A percentile compares a stretch with the other conserved stretches of the same genome.
Conservation (phyloP, 257 asterid genomes). For the Cinchona pubescens region DNA sequence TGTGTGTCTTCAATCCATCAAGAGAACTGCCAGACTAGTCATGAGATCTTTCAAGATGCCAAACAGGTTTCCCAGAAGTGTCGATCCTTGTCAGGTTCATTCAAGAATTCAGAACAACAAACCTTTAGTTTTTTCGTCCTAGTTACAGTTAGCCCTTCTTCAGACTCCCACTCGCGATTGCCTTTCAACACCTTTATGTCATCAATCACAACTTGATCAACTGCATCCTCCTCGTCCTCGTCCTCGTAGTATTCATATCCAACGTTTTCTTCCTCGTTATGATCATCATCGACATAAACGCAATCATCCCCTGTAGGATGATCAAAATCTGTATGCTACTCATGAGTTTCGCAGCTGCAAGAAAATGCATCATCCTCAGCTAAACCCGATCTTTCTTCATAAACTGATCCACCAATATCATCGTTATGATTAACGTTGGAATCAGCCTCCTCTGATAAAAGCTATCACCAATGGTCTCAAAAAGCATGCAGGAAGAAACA, state of each 20-base stretch:
- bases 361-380: constrained; percentile 28
- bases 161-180: neutral
- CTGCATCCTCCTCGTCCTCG: constrained; percentile 14
- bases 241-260: neutral
- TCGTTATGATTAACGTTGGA: neutral
- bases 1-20: too few relatives aligned
- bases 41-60: constrained; percentile 15
- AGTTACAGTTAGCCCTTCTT: neutral
- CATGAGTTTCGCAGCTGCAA: constrained; percentile 23
- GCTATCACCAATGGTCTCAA: constrained; percentile 27
- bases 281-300: neutral
- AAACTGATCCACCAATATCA: neutral
- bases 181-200: neutral
- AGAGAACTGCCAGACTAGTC: too few relatives aligned
- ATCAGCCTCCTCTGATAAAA: constrained; percentile 28
- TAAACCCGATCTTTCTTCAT: neutral
- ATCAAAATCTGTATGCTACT: neutral
- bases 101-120: neutral
- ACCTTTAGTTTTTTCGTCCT: neutral
- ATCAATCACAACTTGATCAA: constrained; percentile 19
- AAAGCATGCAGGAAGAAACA: constrained; percentile 24
- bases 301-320: neutral
- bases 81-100: constrained; percentile 20
- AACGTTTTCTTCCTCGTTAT: neutral
- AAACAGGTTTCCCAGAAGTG: constrained; percentile 31